Percentiles rank a stretch among this genome's conserved stretches.
These are phyloP conservation scores for Dictyostelium intermedium DNA, from an alignment of 78 protist genomes.

Conservation along the genomic window DNA sequence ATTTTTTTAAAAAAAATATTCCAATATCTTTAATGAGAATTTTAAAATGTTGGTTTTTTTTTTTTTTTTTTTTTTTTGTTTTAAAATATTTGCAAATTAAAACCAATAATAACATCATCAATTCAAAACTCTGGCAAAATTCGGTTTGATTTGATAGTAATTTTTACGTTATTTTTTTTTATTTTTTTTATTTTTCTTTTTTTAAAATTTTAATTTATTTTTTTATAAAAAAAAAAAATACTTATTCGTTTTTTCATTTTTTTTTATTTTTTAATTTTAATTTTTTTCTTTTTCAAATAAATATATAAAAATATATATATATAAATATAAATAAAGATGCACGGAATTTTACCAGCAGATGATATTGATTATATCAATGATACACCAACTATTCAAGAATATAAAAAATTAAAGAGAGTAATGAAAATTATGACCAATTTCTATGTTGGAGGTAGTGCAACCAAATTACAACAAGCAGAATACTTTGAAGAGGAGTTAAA, in stretches of 20 bases:
- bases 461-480: constrained; percentile 75
- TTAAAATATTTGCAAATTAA: too few species aligned
- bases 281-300: background rate
- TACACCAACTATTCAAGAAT: constrained; percentile 81
- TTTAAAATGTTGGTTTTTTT: too few species aligned
- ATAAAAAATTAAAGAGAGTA: constrained; percentile 76
- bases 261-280: background rate
- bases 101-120: background rate
- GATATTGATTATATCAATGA: constrained; percentile 79
- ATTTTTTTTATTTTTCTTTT: background rate
- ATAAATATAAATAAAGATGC: constrained; percentile 11
- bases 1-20: too few species aligned
- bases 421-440: constrained; percentile 82
- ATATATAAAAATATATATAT: background rate
- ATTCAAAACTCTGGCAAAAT: background rate
- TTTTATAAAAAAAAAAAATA: background rate
- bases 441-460: constrained; percentile 58
- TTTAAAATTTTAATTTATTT: background rate
- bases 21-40: too few species aligned
- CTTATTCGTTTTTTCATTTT: background rate
- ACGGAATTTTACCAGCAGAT: constrained; percentile 53
- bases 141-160: background rate
- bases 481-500: constrained; percentile 40
- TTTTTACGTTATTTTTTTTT: background rate
- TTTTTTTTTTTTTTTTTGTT: too few species aligned